These are phyloP conservation scores for Stemphylium beticola DNA, from an alignment of 2,329 filamentous ascomycete species.

Conservation along the genomic window DNA sequence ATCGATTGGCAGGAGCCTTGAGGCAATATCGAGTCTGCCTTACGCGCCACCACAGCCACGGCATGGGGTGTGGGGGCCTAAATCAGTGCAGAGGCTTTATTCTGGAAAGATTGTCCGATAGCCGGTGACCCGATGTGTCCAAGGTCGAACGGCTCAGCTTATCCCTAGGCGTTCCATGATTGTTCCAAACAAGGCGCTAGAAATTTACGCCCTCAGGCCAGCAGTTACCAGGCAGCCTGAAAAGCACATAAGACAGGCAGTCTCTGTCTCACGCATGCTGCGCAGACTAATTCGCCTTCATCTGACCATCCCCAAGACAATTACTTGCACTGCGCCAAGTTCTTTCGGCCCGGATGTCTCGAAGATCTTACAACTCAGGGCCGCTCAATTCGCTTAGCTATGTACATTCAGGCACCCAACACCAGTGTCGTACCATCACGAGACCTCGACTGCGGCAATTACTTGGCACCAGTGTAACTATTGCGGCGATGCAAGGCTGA, in stretches of 20 bases:
- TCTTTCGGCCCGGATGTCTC: constrained; percentile 9
- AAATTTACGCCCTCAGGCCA: background rate
- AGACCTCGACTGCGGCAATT: constrained; percentile 1
- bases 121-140: background rate
- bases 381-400: constrained; percentile 12
- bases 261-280: background rate
- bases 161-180: background rate
- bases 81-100: background rate
- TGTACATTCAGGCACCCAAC: background rate
- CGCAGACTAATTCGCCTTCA: background rate
- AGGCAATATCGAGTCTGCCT: background rate
- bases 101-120: background rate
- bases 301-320: constrained; percentile 4
- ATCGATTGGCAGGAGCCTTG: background rate
- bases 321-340: constrained; percentile 15
- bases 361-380: background rate
- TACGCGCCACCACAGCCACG: background rate
- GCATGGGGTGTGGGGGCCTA: background rate
- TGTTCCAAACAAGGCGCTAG: background rate
- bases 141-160: background rate
- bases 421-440: constrained; percentile 10
- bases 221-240: no score
- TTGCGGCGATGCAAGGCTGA: constrained; percentile 17
- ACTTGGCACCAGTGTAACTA: constrained; percentile 8
- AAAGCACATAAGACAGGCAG: background rate